A percentile compares a stretch with the other conserved stretches of the same genome.
Conservation (phyloP, 805 yeast species). For the Candida multigemmis region DNA sequence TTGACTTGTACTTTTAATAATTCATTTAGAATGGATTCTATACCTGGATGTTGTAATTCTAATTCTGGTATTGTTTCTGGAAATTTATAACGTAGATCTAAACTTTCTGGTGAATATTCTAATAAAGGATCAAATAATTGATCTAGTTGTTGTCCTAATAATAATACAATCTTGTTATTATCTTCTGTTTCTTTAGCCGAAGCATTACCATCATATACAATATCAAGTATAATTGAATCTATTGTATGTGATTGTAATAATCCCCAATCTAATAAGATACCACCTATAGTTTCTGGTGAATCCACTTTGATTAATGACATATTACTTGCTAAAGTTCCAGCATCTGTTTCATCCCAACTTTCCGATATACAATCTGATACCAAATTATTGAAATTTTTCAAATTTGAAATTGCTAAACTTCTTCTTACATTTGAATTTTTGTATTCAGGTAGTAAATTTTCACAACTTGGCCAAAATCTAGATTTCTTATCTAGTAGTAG, state of each 20-base stretch:
- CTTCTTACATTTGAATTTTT: constrained; percentile 53
- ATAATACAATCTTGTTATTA: constrained; percentile 68
- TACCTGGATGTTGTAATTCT: constrained; percentile 15
- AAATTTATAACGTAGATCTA: constrained; percentile 60
- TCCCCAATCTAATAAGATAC: constrained; percentile 47
- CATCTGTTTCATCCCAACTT: constrained; percentile 66
- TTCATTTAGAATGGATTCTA: constrained; percentile 55
- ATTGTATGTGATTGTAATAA: constrained; percentile 41
- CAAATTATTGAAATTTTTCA: constrained; percentile 59
- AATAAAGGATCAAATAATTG: constrained; percentile 82
- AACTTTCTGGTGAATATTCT: constrained; percentile 87
- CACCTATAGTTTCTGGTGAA: constrained; percentile 52
- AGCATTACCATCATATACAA: constrained; percentile 53
- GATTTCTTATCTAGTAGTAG: constrained; percentile 53
- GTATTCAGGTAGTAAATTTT: constrained; percentile 46
- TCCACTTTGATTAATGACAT: constrained; percentile 47
- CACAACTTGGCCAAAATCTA: constrained; percentile 70
- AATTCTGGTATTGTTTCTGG: constrained; percentile 27
- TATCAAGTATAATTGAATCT: constrained; percentile 57
- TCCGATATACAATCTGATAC: constrained; percentile 12
- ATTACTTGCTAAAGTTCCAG: constrained; percentile 68
- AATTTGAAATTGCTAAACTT: constrained; percentile 65
- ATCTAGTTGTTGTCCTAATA: constrained; percentile 80
- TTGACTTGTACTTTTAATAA: constrained; percentile 63
- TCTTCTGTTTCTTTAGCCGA: constrained; percentile 36